A percentile compares a stretch with the other conserved stretches of the same genome.
Evolutionary conservation across 352 stramenopile genomes (phyloP).

Genomic region (Pythium phragmiticola): DNA sequence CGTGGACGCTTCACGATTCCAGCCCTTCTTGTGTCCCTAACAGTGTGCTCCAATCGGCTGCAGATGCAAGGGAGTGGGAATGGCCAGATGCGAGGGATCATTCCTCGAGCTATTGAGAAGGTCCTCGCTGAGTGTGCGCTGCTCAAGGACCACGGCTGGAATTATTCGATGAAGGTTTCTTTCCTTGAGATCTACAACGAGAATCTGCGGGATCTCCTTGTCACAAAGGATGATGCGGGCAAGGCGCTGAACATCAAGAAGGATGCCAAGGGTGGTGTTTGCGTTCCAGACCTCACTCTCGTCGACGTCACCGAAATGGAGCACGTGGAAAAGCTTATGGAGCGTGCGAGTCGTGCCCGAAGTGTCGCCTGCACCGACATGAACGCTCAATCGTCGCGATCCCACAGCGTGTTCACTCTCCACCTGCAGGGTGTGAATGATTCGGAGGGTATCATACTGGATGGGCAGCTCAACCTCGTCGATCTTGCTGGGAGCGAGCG

Average conservation of each 20-base stretch:
- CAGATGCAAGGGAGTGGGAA: conserved; percentile 97
- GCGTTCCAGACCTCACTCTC: conserved; percentile 60
- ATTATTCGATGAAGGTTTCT: conserved; percentile 94
- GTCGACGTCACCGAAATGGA: conserved; percentile 50
- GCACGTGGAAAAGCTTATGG: conserved; percentile 80
- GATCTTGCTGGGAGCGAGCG: conserved; percentile 82
- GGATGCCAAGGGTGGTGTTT: conserved; percentile 58
- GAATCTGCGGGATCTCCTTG: conserved; percentile 96
- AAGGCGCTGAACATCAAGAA: conserved; percentile 76
- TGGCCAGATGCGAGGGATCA: conserved; percentile 96
- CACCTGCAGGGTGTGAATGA: conserved; percentile 84
- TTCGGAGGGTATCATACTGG: conserved; percentile 55
- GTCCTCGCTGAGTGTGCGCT: conserved; percentile 77
- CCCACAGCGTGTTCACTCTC: conserved; percentile 81
- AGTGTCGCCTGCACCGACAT: conserved; percentile 94
- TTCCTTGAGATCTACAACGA: conserved; percentile 99
- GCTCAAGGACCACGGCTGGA: conserved; percentile 87
- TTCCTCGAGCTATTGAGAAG: conserved; percentile 96
- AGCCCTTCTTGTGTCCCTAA: neutral
- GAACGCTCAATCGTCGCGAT: conserved; percentile 83
- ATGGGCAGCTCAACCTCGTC: conserved; percentile 76
- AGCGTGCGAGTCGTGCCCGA: conserved; percentile 57
- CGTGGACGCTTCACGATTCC: conserved; percentile 1
- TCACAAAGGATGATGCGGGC: conserved; percentile 44
- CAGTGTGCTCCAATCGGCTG: neutral